Conservation (phyloP, 1,284 basidiomycete genomes). For the Sphagnurus paluster region DNA sequence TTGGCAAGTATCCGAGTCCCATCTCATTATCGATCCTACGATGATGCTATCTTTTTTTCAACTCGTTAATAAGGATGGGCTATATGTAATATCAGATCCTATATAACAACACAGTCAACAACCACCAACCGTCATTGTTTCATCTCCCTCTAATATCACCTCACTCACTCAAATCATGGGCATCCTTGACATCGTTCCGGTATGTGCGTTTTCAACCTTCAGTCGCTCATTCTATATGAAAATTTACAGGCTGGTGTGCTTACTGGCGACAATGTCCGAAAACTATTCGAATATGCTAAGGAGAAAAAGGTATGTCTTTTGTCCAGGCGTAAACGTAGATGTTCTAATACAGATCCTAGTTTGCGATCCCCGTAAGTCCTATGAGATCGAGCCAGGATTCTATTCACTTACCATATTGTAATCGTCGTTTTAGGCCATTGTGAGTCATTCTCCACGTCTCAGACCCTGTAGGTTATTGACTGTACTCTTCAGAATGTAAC, state of each 20-base stretch:
- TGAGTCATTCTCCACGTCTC: slow-evolving; percentile 8
- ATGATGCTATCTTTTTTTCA: too few relatives aligned
- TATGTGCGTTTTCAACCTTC: too few relatives aligned
- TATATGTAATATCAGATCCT: not conserved
- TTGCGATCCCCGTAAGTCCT: slow-evolving; percentile 79
- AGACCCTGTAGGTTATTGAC: slow-evolving; percentile 5
- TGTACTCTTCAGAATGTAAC: slow-evolving; percentile 68
- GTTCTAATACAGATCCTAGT: slow-evolving; percentile 43
- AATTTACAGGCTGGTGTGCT: slow-evolving; percentile 79
- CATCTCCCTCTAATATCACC: not conserved
- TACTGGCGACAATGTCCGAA: slow-evolving; percentile 85
- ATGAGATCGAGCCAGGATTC: not conserved
- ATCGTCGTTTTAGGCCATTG: slow-evolving; percentile 22
- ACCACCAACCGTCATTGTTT: not conserved
- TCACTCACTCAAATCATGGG: slow-evolving; percentile 45
- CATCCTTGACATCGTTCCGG: slow-evolving; percentile 71
- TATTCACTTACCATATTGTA: not conserved
- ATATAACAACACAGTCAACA: not conserved
- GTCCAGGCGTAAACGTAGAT: slow-evolving; percentile 1
- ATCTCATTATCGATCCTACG: too few relatives aligned
- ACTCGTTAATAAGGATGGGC: too few relatives aligned
- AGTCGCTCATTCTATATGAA: too few relatives aligned
- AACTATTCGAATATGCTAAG: slow-evolving; percentile 87
- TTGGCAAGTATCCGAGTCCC: too few relatives aligned
- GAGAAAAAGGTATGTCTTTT: slow-evolving; percentile 62